Percentiles rank a stretch among this genome's conserved stretches.
phyloP scores from a whole-genome alignment of 164 flowering plant species.

The Warburgia ugandensis region DNA sequence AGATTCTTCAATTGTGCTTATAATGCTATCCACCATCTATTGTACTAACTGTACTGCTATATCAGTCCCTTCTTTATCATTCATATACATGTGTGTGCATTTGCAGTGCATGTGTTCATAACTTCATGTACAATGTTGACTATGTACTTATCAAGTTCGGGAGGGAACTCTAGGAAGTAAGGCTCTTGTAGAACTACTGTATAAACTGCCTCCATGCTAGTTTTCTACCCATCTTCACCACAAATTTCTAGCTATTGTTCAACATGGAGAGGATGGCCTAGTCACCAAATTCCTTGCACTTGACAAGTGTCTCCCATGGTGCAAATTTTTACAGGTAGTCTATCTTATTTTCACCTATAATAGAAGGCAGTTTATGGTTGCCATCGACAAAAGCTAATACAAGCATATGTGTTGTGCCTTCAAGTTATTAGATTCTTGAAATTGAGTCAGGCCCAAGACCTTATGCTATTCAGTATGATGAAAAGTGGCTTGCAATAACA shows the following conservation, averaged over 20 bases:
- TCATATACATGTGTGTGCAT: no score
- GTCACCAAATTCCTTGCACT: conserved; percentile 92
- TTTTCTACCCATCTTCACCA: conserved; percentile 97
- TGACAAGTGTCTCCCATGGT: conserved; percentile 82
- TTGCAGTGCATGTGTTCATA: no score
- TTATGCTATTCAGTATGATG: conserved; percentile 77
- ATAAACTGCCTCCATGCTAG: conserved; percentile 83
- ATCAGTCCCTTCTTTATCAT: no score
- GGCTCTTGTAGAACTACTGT: conserved; percentile 74
- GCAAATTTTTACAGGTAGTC: conserved; percentile 76
- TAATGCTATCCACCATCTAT: no score
- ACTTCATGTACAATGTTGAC: no score
- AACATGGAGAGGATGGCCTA: conserved; percentile 74
- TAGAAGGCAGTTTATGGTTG: neutral
- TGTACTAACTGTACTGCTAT: no score
- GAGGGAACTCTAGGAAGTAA: conserved; percentile 69
- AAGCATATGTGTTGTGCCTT: no score
- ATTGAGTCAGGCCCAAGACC: conserved; percentile 80
- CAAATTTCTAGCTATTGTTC: conserved; percentile 85
- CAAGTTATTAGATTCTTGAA: conserved; percentile 55
- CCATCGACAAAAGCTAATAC: neutral
- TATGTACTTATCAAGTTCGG: no score
- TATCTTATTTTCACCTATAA: conserved; percentile 2
- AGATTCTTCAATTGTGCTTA: no score
- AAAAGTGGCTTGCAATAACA: conserved; percentile 95